Evolutionary conservation across 1,139 yeast genomes (phyloP), one percentile per base, ranked within the genome.

Genomic region (Taphrina betulina): DNA sequence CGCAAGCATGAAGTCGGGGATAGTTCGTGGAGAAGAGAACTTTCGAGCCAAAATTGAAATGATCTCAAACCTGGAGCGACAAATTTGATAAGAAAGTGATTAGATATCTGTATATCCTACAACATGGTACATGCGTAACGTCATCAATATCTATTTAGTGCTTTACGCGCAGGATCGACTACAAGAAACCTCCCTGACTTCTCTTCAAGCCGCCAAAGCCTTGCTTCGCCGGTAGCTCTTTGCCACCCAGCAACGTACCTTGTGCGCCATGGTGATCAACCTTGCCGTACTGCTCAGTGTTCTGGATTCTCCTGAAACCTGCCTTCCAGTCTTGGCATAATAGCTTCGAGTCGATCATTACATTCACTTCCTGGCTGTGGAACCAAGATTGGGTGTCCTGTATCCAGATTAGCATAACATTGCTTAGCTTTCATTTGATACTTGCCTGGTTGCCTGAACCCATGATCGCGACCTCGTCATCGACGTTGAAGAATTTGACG

Each of bases 391-490:
- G n/a, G n/a, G n/a, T n/a, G n/a, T n/a, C n/a, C n/a, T n/a, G n/a
- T n/a, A n/a, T n/a, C n/a, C n/a, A 14, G n/a, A 14, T 29, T 12
- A 12, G n/a, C 33, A 29, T 29, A 14, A 12, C n/a, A 14, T 14
- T 14, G 33, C n/a, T 29, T 29, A n/a, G n/a, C n/a, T n/a, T n/a
- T n/a, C n/a, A n/a, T n/a, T n/a, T n/a, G n/a, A n/a, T n/a, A n/a
- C n/a, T n/a, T n/a, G 23, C 42, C 24, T 35, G 52, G n/a, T 45
- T 36, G 4, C 41, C 52, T 26, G 41, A 45, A 2, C 52, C 52
- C 42, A 45, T 35, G 35, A 45, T 45, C 8, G 52, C 52, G 24
- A 45, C 52, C 19, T 45, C 42, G 28, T 45, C 42, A 19, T 45
- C 52, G 7, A 45, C 52, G 29, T 36, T 24, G 37, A 45, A 26